Percentiles rank a stretch among this genome's conserved stretches.
Evolutionary conservation across 2,329 filamentous ascomycete species (phyloP).

Genomic region (Xylariaceae sp.): DNA sequence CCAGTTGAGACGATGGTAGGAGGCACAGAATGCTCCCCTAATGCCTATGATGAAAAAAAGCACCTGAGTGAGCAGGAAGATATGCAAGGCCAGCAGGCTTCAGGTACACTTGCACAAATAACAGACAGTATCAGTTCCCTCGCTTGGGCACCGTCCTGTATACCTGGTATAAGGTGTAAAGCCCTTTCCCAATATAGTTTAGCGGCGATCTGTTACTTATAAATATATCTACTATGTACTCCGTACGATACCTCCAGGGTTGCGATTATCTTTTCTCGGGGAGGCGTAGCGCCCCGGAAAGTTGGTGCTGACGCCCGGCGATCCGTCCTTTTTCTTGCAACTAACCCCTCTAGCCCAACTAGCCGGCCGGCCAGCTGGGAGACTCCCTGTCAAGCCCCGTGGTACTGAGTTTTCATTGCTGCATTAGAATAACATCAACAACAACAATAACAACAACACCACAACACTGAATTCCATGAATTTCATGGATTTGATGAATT

Average conservation of each 20-base stretch:
- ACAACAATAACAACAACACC: constrained; percentile 1
- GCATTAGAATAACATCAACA: too few species aligned
- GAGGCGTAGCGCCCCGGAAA: neutral
- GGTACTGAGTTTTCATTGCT: neutral
- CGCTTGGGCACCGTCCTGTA: neutral
- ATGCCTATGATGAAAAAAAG: constrained; percentile 17
- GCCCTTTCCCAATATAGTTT: constrained; percentile 5
- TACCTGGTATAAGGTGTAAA: constrained; percentile 15
- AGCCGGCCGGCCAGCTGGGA: constrained; percentile 8
- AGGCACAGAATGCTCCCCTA: constrained; percentile 9
- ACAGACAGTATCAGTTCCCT: neutral
- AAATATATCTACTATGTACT: neutral
- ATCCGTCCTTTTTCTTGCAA: constrained; percentile 18
- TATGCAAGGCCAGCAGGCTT: constrained; percentile 7
- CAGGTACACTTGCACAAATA: neutral
- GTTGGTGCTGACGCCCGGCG: constrained; percentile 16
- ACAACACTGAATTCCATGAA: constrained; percentile 17
- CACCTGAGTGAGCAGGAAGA: too few species aligned
- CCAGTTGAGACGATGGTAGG: constrained; percentile 3
- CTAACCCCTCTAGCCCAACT: constrained; percentile 4
- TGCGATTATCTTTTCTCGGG: too few species aligned
- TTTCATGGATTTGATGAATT: constrained; percentile 6
- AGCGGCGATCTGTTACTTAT: neutral
- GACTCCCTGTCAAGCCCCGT: constrained; percentile 7
- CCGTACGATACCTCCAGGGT: neutral